A percentile compares a stretch with the other conserved stretches of the same genome.
These are phyloP conservation scores for Calonectria pseudoreteaudii DNA, from an alignment of 2,329 filamentous ascomycete species.

Conservation along the genomic window DNA sequence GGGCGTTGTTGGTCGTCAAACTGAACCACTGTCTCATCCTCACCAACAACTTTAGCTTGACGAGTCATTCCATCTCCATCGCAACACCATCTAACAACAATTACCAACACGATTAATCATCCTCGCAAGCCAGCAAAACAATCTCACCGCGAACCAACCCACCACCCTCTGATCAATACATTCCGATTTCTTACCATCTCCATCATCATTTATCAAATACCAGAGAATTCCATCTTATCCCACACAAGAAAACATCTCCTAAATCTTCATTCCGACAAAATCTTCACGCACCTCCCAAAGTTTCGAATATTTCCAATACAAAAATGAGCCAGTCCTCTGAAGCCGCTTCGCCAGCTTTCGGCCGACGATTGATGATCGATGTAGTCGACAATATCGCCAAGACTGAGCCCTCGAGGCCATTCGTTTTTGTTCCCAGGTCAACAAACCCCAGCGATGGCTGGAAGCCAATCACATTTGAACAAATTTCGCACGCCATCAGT, in stretches of 20 bases:
- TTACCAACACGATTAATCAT: neutral
- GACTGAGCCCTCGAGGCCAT: neutral
- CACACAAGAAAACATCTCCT: neutral
- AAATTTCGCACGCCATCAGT: neutral
- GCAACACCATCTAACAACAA: neutral
- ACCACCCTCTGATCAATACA: neutral
- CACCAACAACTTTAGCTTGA: neutral
- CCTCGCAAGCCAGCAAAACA: neutral
- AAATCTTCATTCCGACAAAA: neutral
- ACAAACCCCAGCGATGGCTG: neutral
- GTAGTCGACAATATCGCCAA: neutral
- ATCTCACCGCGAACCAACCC: neutral
- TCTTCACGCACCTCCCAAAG: neutral
- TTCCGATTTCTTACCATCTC: neutral
- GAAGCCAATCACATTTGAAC: neutral
- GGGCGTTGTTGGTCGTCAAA: too few relatives aligned
- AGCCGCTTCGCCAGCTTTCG: neutral
- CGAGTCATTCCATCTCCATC: neutral
- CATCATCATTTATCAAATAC: neutral
- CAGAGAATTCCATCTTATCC: neutral
- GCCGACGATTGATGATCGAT: neutral
- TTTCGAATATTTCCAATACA: neutral
- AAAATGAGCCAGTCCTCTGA: neutral
- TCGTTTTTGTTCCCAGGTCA: neutral
- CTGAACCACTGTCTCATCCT: neutral